Conservation (phyloP, 345 rosid genomes). For the Melaleuca alternifolia region DNA sequence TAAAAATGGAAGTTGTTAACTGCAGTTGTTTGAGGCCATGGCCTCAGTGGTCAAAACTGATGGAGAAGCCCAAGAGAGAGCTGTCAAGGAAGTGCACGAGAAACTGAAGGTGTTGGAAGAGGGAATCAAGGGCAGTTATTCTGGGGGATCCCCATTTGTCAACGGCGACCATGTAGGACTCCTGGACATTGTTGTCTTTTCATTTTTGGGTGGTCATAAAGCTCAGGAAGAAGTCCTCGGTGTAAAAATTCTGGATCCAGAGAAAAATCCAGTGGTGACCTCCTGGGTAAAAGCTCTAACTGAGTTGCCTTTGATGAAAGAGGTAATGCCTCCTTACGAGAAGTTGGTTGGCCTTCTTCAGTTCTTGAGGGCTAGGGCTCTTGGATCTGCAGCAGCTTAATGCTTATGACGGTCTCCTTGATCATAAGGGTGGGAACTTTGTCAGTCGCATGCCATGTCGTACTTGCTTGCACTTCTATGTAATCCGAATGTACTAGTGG, state of each 20-base stretch:
- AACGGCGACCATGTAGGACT: slow-evolving; percentile 2
- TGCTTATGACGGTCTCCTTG: background rate
- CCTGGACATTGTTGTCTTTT: slow-evolving; percentile 16
- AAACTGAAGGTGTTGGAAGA: slow-evolving; percentile 23
- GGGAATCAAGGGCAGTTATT: slow-evolving; percentile 10
- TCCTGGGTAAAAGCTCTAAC: slow-evolving; percentile 12
- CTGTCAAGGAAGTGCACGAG: slow-evolving; percentile 12
- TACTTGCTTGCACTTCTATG: background rate
- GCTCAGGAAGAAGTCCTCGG: slow-evolving; percentile 10
- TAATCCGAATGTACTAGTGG: background rate
- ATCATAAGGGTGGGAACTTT: background rate
- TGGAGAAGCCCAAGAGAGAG: slow-evolving; percentile 21
- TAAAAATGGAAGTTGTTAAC: background rate
- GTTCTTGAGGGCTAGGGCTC: background rate
- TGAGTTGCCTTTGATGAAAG: slow-evolving; percentile 13
- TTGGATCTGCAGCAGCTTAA: background rate
- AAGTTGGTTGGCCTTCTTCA: slow-evolving; percentile 6
- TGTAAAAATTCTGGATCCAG: slow-evolving; percentile 6
- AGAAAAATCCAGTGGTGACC: slow-evolving; percentile 11
- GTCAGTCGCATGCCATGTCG: background rate
- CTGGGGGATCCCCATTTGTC: background rate
- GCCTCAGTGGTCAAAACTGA: background rate
- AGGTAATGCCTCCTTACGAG: slow-evolving; percentile 2
- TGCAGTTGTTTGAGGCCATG: slow-evolving; percentile 17
- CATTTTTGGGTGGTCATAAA: slow-evolving; percentile 12